Evolutionary conservation across 2,329 filamentous ascomycete genomes (phyloP), one percentile per base, ranked within the genome.

Genomic region (Talaromyces piceae): DNA sequence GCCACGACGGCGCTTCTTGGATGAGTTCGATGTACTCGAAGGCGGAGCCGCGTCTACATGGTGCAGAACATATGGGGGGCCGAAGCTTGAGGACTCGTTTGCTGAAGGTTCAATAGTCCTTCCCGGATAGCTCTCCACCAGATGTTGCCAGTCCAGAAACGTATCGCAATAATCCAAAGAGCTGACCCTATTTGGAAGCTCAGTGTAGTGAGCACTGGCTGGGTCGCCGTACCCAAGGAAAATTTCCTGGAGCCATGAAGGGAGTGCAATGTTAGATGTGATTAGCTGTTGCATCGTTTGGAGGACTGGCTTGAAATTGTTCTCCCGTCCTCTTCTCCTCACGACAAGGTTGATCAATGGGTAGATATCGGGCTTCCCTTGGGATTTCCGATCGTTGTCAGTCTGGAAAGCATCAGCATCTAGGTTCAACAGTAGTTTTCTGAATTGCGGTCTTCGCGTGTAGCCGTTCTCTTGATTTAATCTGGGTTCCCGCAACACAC

Each of bases 221-320:
- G 93, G 91, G 67, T 98, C 91, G 44, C 93, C 93, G 66, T 95
- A 97, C 3, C 93, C 93, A n/a, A 98, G 75, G 67, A 97, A 98
- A 8, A 97, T 91, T 59, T 97, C 93, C 62, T 95, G 89, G 41
- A 98, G 77, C 93, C 93, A 98, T 2, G 84, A 81, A 12, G 93
- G 90, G 49, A 97, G 77, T 5, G 88, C 87, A 18, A 91, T 84
- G 59, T 95, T 88, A 0, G 90, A 90, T 28, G 95, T 76, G 2
- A 89, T 86, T 26, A 98, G 78, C 57, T 82, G 87, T 63, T 86
- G 88, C 63, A 98, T 94, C 1, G 91, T 95, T 61, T 96, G 88
- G 30, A 98, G 76, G 8, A 98, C 84, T 8, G 91, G 84, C 63
- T 88, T 94, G 76, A 98, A 98, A 68, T 98, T 98, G 72, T 98